These are phyloP conservation scores for Waltiozyma sp. DNA, from an alignment of 1,139 yeast species.

Conservation along the genomic window DNA sequence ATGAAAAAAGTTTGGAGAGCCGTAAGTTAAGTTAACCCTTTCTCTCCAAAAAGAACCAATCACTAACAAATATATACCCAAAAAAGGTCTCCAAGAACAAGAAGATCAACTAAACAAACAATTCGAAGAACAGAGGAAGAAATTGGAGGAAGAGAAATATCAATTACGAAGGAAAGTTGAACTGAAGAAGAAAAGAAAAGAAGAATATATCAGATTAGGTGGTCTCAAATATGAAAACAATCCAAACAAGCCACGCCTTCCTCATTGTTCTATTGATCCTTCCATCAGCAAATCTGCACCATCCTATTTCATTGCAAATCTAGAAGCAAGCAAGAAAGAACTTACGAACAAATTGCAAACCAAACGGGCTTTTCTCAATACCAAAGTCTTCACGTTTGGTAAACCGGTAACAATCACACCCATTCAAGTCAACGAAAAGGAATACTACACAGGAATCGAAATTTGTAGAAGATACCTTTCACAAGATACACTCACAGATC, in stretches of 20 bases:
- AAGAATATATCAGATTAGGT: background rate
- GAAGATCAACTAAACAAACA: background rate
- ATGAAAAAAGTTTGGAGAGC: background rate
- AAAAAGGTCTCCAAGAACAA: background rate
- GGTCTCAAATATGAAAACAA: background rate
- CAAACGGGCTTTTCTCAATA: background rate
- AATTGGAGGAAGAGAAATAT: background rate
- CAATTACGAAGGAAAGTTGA: slow-evolving; percentile 1
- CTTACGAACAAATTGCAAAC: background rate
- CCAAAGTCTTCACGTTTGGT: slow-evolving; percentile 26
- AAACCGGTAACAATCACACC: slow-evolving; percentile 15
- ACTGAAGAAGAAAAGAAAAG: slow-evolving; percentile 1
- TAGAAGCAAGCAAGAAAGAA: background rate
- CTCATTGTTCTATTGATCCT: background rate
- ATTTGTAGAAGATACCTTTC: slow-evolving; percentile 37
- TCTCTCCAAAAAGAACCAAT: too few species aligned
- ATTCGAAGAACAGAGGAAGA: background rate
- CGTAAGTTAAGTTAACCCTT: background rate
- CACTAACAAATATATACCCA: background rate
- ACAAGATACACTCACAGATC: slow-evolving; percentile 21
- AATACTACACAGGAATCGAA: slow-evolving; percentile 25
- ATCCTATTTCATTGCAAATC: background rate
- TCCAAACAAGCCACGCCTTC: background rate
- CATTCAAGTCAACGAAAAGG: slow-evolving; percentile 23
- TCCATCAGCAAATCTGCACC: background rate